A percentile compares a stretch with the other conserved stretches of the same genome.
Evolutionary conservation across 768 basidiomycete genomes (phyloP).

Genomic region (Polyporus arcularius): DNA sequence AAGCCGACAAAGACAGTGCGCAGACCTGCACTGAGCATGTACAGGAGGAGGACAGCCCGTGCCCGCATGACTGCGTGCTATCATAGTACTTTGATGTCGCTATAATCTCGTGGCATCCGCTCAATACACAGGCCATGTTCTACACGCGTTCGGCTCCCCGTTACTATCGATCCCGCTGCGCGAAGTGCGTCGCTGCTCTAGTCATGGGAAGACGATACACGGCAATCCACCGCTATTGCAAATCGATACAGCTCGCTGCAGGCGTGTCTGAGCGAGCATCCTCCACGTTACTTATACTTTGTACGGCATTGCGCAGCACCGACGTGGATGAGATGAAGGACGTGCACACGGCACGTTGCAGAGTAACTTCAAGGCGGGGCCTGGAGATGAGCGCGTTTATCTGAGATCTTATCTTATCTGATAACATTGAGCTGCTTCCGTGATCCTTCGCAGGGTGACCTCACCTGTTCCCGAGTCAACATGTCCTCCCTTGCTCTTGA

Average conservation of each 20-base stretch:
- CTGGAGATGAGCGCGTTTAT: no score
- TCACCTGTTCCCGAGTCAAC: conserved; percentile 6
- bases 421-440: conserved; percentile 4
- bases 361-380: no score
- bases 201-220: neutral
- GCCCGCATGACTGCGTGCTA: neutral
- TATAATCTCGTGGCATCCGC: neutral
- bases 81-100: neutral
- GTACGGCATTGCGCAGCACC: neutral
- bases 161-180: neutral
- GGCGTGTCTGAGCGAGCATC: neutral
- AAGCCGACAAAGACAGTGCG: no score
- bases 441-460: conserved; percentile 1
- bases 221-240: neutral
- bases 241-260: neutral
- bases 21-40: neutral
- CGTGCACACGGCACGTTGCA: no score
- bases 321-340: neutral
- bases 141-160: neutral
- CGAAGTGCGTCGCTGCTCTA: neutral
- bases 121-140: neutral
- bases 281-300: neutral
- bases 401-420: conserved; percentile 17
- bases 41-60: neutral
- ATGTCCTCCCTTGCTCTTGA: conserved; percentile 4